A percentile compares a stretch with the other conserved stretches of the same genome.
Conservation (phyloP, 2,329 filamentous ascomycete genomes). For the Metarhizium humberi region DNA sequence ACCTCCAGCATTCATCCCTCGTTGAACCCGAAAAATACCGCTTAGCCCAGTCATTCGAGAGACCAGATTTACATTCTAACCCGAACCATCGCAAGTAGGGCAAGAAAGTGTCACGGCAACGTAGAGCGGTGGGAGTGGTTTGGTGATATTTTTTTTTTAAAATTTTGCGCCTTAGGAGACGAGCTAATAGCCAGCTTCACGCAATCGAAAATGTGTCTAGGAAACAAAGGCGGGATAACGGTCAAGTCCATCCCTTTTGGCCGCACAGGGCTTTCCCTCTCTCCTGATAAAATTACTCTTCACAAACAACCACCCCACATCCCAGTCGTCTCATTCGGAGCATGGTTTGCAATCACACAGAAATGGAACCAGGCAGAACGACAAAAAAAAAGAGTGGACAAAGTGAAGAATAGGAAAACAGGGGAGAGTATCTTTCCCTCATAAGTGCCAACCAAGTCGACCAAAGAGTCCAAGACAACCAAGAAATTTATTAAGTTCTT, state of each 20-base stretch:
- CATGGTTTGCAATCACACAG: not conserved
- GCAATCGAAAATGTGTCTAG: slow-evolving; percentile 13
- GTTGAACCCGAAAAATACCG: too few species aligned
- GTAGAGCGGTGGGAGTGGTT: not conserved
- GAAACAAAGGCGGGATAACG: slow-evolving; percentile 58
- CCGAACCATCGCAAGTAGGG: too few species aligned
- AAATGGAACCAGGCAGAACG: slow-evolving; percentile 1
- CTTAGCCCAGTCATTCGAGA: too few species aligned
- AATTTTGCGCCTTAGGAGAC: not conserved
- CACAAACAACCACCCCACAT: slow-evolving; percentile 22
- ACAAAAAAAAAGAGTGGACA: slow-evolving; percentile 6
- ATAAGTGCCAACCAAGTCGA: slow-evolving; percentile 69
- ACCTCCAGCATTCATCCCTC: too few species aligned
- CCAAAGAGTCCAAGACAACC: slow-evolving; percentile 15
- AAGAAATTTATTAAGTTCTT: slow-evolving; percentile 5
- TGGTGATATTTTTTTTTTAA: not conserved
- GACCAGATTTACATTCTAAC: too few species aligned
- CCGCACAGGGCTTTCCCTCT: slow-evolving; percentile 98
- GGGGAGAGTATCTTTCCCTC: slow-evolving; percentile 96
- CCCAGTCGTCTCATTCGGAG: not conserved
- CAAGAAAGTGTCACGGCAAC: not conserved
- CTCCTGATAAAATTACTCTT: not conserved
- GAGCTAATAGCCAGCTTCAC: not conserved
- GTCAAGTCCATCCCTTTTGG: slow-evolving; percentile 75
- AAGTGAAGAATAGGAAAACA: slow-evolving; percentile 9